Base-by-base conservation (phyloP, 805 yeast species). In the Candida nitratophila region DNA sequence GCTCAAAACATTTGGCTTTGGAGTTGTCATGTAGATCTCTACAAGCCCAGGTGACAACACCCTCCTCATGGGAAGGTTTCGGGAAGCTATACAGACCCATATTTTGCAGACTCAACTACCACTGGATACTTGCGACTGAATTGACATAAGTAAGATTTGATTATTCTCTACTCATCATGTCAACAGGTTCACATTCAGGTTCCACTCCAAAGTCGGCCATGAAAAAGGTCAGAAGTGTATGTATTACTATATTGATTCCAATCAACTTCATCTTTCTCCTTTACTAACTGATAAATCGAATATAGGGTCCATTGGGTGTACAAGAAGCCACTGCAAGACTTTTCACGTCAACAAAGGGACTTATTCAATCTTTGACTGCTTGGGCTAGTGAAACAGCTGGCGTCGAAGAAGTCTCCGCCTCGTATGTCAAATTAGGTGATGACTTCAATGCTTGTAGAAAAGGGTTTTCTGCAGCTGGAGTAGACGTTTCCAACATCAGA, bases 371-470 rank as follows among this genome's bases (percentile, higher is more conserved):
- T 16, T 67, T 93, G 42, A 87, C 95, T 0, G 86, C 80, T 48
- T 93, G 99, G 99, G 90, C 98, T 1, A 73, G 78, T 48, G 79
- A 77, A 20, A 72, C 76, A n/a, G 89, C 87, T 6, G 74, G 82
- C 21, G 98, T 90, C 39, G 77, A 77, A 44, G 86, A 78, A 49
- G 97, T 93, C 2, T 87, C 96, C 2, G 87, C 89, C 54, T 85
- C 89, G 3, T 93, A 88, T 60, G 99, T 93, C 15, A 83, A 79
- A 50, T 73, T 93, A 26, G 99, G 99, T 0, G 93, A 90, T 57
- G 97, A 91, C 62, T 93, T 89, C 70, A 81, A 91, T 52, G 78
- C 86, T 3, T 86, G 95, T 1, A 80, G 90, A 20, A 74, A 87
- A 47, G 86, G 95, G 3, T 90, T 91, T 60, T 67, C 80, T 5